A percentile compares a stretch with the other conserved stretches of the same genome.
Conservation (phyloP, 2,329 filamentous ascomycete genomes). For the Emergomyces orientalis region DNA sequence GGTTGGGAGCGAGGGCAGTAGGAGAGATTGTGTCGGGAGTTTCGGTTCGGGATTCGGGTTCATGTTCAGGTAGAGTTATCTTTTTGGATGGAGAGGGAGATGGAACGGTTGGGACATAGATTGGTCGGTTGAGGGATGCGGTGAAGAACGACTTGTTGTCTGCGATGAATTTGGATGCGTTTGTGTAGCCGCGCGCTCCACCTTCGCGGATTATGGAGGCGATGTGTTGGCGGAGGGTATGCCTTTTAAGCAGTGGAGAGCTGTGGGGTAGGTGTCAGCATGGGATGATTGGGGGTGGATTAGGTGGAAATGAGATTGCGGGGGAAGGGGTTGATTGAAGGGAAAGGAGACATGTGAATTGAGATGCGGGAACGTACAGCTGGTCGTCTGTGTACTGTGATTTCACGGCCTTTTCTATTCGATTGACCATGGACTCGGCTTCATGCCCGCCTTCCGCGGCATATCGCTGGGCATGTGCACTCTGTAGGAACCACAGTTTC, state of each 20-base stretch:
- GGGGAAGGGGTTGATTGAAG: neutral
- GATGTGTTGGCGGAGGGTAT: slow-evolving; percentile 41
- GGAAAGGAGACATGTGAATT: neutral
- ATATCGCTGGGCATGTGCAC: slow-evolving; percentile 51
- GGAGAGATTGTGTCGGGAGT: slow-evolving; percentile 13
- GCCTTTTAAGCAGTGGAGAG: slow-evolving; percentile 23
- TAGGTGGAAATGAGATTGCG: neutral
- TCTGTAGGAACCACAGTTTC: slow-evolving; percentile 74
- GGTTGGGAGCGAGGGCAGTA: slow-evolving; percentile 12
- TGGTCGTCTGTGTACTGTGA: slow-evolving; percentile 19
- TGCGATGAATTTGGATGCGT: slow-evolving; percentile 13
- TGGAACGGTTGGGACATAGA: slow-evolving; percentile 19
- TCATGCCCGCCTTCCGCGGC: slow-evolving; percentile 38
- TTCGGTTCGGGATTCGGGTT: slow-evolving; percentile 7
- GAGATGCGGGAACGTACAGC: slow-evolving; percentile 22
- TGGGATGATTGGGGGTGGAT: neutral
- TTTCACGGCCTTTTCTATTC: slow-evolving; percentile 23
- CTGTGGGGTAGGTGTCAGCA: slow-evolving; percentile 17
- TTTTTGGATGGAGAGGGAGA: slow-evolving; percentile 2
- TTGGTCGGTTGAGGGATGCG: slow-evolving; percentile 22
- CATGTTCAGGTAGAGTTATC: neutral
- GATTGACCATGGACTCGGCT: slow-evolving; percentile 33
- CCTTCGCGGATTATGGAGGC: slow-evolving; percentile 38
- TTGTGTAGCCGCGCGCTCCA: slow-evolving; percentile 15
- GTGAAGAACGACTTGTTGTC: slow-evolving; percentile 35